These are phyloP conservation scores for Labyrinthula sp. DNA, from an alignment of 352 stramenopile genomes.

Conservation along the genomic window DNA sequence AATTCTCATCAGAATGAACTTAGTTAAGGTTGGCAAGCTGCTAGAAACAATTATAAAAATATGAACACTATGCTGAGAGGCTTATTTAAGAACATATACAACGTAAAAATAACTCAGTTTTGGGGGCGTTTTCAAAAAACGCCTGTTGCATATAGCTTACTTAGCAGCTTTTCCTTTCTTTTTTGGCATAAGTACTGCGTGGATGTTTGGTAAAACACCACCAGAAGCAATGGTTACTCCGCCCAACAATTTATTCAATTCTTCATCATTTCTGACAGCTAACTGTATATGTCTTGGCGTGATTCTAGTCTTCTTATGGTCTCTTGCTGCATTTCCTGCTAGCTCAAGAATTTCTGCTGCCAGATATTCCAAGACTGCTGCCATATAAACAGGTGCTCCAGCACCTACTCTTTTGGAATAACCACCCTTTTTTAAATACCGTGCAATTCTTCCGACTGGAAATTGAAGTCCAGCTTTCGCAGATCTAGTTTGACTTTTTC, in stretches of 20 bases:
- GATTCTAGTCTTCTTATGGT: conserved; percentile 88
- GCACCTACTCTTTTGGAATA: conserved; percentile 67
- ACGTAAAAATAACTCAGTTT: no score
- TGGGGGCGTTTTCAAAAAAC: no score
- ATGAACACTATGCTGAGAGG: no score
- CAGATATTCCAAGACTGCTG: conserved; percentile 63
- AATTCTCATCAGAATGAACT: no score
- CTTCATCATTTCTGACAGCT: conserved; percentile 77
- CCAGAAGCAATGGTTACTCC: conserved; percentile 75
- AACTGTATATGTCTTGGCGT: conserved; percentile 83
- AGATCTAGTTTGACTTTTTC: conserved; percentile 44
- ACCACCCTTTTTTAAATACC: conserved; percentile 70
- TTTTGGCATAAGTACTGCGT: conserved; percentile 64
- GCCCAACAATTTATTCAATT: conserved; percentile 79
- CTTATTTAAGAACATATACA: no score
- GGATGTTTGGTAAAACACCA: conserved; percentile 85
- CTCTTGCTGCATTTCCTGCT: conserved; percentile 64
- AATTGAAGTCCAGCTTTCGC: conserved; percentile 79
- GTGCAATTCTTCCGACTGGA: conserved; percentile 71
- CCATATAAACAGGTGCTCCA: conserved; percentile 76
- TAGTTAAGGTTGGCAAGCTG: no score
- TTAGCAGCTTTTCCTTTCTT: conserved; percentile 42
- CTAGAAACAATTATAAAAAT: no score
- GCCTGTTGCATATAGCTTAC: no score
- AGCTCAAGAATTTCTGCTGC: conserved; percentile 67